phyloP scores from a whole-genome alignment of 148 eudicot genomes.

The Dianthus caryophyllus region DNA sequence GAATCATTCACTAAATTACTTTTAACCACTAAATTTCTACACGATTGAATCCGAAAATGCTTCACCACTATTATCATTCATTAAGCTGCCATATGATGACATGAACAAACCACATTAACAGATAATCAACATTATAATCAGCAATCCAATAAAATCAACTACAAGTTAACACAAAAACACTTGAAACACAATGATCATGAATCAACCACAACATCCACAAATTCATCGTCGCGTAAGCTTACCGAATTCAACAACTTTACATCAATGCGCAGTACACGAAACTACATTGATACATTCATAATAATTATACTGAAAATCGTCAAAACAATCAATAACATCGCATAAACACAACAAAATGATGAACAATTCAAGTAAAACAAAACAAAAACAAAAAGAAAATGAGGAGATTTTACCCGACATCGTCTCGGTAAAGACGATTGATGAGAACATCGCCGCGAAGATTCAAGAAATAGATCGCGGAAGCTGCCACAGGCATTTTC shows the following conservation, averaged over 20 bases:
- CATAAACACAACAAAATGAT: not conserved
- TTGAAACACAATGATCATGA: not conserved
- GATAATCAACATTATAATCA: too few species aligned
- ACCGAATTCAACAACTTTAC: too few species aligned
- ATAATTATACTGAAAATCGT: not conserved
- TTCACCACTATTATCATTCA: not conserved
- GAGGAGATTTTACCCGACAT: constrained; percentile 61
- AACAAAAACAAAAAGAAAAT: not conserved
- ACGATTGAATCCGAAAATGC: not conserved
- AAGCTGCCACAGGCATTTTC: constrained; percentile 92
- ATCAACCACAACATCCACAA: too few species aligned
- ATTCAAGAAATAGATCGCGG: constrained; percentile 88
- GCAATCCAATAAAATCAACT: not conserved
- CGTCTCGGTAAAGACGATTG: constrained; percentile 97
- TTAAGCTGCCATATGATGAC: not conserved
- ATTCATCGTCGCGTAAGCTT: not conserved
- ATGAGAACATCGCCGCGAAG: constrained; percentile 99
- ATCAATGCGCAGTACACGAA: too few species aligned
- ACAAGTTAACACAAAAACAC: not conserved
- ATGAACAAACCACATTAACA: not conserved
- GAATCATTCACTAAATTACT: too few species aligned
- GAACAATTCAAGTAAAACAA: not conserved
- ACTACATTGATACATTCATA: not conserved
- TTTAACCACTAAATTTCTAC: not conserved
- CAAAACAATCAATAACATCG: not conserved